Evolutionary conservation across 352 stramenopile species (phyloP).

Genomic region (Pythium brassicae): DNA sequence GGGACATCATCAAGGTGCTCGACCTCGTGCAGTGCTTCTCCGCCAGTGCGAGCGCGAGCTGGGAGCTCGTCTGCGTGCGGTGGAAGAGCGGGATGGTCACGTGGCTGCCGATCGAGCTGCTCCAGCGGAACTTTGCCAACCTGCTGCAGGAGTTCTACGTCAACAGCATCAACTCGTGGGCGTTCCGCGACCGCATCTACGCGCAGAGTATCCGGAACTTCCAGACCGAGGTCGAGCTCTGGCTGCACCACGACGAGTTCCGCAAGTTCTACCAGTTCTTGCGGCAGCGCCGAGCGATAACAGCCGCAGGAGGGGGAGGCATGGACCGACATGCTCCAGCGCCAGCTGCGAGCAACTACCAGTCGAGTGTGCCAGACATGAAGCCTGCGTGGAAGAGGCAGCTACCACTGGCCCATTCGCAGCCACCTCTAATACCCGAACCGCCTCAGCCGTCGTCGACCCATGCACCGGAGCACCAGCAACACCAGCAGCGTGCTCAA

Average conservation of each 20-base stretch:
- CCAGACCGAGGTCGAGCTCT: slow-evolving; percentile 67
- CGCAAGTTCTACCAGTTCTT: slow-evolving; percentile 53
- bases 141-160: slow-evolving; percentile 76
- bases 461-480: background rate
- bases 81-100: slow-evolving; percentile 65
- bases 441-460: no score
- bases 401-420: background rate
- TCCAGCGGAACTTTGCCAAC: slow-evolving; percentile 31
- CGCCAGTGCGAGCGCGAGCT: slow-evolving; percentile 36
- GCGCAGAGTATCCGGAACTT: slow-evolving; percentile 28
- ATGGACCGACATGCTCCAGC: background rate
- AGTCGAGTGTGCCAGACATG: background rate
- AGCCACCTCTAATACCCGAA: background rate
- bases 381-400: slow-evolving; percentile 6
- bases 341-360: background rate
- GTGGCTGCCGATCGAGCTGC: slow-evolving; percentile 61
- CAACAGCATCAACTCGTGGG: slow-evolving; percentile 75
- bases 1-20: slow-evolving; percentile 62
- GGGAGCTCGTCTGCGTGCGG: slow-evolving; percentile 66
- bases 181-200: slow-evolving; percentile 40
- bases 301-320: background rate
- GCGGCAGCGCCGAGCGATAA: slow-evolving; percentile 16
- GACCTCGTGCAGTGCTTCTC: slow-evolving; percentile 62
- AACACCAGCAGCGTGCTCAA: background rate
- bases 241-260: slow-evolving; percentile 67